Base-by-base conservation (phyloP, 164 flowering plant genomes). In the Warburgia ugandensis region DNA sequence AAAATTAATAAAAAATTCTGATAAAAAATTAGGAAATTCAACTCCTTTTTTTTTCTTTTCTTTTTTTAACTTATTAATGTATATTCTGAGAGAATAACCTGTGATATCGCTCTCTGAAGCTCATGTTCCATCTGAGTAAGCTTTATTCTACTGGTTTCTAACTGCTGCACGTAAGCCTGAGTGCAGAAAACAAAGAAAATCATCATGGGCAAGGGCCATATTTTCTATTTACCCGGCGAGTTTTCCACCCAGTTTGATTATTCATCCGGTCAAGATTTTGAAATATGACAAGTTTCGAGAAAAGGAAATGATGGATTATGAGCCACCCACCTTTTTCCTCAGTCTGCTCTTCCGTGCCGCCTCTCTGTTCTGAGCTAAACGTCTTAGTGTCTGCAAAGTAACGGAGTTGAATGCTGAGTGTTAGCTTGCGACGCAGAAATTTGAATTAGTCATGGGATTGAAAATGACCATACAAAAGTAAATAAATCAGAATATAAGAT, bases 301-400 rank as follows among this genome's bases (percentile, higher is more conserved):
- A 55, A 49, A 3, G 0, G 36, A 10, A 11, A 39, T 27, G 20
- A 19, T 6, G 19, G 21, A 2, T 39, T 22, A 39, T 5, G 7
- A 27, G 48, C 27, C 32, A 49, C 38, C 50, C 38, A 90, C 97
- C 84, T 92, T 92, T 60, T 92, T 92, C 44, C 96, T 76, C 11
- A 92, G 79, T 31, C 99, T 69, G 68, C 99, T 88, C 58, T 92
- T 92, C 46, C 74, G 81, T 55, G 99, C 99, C 53, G 99, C 99
- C 66, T 92, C 99, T 73, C 99, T 80, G 63, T 92, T 92, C 65
- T 92, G 99, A 40, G 99, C 99, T 51, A 92, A 73, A 25, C 99
- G 83, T 67, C 96, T 80, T 71, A 81, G 35, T 54, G 96, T 86
- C 99, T 92, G 80, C 45, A 59, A 30, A 26, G 58, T n/a, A 21